Percentiles rank a stretch among this genome's conserved stretches.
Evolutionary conservation across 345 rosid genomes (phyloP).

Genomic region (Linum tenue): DNA sequence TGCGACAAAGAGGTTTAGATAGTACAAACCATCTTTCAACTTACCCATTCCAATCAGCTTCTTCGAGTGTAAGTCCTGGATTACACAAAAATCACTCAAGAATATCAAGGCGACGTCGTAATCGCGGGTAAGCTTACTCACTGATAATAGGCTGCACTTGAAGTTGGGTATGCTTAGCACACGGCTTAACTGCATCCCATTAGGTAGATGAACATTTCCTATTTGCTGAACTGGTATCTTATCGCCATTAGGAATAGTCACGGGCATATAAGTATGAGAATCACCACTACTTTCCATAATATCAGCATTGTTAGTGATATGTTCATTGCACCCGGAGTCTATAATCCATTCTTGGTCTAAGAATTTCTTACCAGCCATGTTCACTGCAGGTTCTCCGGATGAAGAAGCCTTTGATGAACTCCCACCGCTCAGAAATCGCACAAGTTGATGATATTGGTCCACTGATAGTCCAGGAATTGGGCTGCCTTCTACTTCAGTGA

Average conservation of each 20-base stretch:
- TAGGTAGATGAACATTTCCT: not conserved
- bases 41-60: slow-evolving; percentile 12
- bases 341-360: no score
- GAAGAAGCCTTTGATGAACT: no score
- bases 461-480: no score
- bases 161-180: slow-evolving; percentile 6
- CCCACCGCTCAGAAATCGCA: no score
- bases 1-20: not conserved
- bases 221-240: no score
- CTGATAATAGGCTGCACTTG: slow-evolving; percentile 5
- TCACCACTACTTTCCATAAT: not conserved
- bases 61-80: slow-evolving; percentile 14
- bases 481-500: no score
- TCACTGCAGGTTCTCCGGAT: no score
- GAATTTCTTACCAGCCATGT: no score
- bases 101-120: slow-evolving; percentile 3
- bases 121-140: not conserved
- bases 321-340: not conserved
- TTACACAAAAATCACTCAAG: not conserved
- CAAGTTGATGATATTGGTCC: no score
- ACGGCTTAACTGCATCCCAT: not conserved
- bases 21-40: not conserved
- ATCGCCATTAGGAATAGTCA: not conserved
- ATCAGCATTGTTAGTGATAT: not conserved
- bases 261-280: not conserved